A percentile compares a stretch with the other conserved stretches of the same genome.
phyloP scores from a whole-genome alignment of 805 yeast genomes.

The Lachancea lanzarotensis region DNA sequence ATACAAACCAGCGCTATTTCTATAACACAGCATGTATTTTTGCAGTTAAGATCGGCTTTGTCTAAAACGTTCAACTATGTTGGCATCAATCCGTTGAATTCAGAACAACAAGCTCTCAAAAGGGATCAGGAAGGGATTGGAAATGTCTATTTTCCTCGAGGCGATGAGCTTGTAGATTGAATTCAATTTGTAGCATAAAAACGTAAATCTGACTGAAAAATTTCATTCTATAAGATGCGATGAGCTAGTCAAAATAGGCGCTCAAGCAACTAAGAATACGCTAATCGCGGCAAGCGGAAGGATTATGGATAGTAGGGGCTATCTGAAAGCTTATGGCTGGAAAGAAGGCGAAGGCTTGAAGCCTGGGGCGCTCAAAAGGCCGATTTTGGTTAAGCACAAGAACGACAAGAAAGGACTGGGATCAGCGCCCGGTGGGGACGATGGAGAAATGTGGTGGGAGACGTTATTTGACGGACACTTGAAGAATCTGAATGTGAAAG shows the following conservation, averaged over 20 bases:
- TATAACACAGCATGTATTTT: neutral
- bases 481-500: slow-evolving; percentile 59
- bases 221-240: slow-evolving; percentile 4
- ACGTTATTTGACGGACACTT: slow-evolving; percentile 88
- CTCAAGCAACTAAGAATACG: slow-evolving; percentile 24
- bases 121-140: no score
- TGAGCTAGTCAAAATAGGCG: slow-evolving; percentile 1
- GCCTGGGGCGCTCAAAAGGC: slow-evolving; percentile 74
- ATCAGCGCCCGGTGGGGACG: slow-evolving; percentile 54
- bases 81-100: no score
- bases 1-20: no score
- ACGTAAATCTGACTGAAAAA: neutral
- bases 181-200: no score
- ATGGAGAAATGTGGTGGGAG: slow-evolving; percentile 96
- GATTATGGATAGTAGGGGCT: slow-evolving; percentile 66
- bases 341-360: slow-evolving; percentile 79
- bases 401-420: slow-evolving; percentile 90
- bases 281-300: neutral
- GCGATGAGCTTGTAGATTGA: no score
- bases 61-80: no score
- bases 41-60: no score
- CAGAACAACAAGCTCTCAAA: no score
- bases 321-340: slow-evolving; percentile 84
- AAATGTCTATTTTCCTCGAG: no score
- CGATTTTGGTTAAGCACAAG: slow-evolving; percentile 85